Evolutionary conservation across 768 basidiomycete species (phyloP), one percentile per base, ranked within the genome.

Genomic region (Suillus bovinus): DNA sequence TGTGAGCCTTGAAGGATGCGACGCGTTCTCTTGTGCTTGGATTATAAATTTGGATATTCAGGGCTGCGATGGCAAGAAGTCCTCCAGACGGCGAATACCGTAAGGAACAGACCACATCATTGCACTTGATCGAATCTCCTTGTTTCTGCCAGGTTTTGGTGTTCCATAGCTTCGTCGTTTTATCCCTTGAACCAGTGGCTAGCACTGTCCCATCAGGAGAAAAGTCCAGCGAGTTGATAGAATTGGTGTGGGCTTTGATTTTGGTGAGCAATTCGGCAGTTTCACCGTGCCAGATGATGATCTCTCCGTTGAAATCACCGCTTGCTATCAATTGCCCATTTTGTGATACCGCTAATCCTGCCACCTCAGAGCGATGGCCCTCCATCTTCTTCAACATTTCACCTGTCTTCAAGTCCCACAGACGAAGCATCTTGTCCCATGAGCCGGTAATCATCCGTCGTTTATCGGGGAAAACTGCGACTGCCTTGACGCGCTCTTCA

Each of bases 31-130:
- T 41, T 0, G 20, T 41, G 41, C 3, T 4, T 20, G 41, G 8
- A 41, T 20, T 20, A 1, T 20, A 41, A 41, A 41, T 41, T 41
- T 41, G 8, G 4, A 41, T 41, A 41, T n/a, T n/a, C n/a, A 9
- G 0, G 8, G 41, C 9, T 8, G 41, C 17, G 20, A 41, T 20
- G 41, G 41, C 41, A 41, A 41, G 17, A 41, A 41, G 41, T 41
- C 20, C 8, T 20, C 41, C 9, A 20, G 41, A 20, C 7, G 41
- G 41, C 3, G 41, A 41, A 41, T 41, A 41, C 9, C 8, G 41
- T 4, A 17, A 0, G 4, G 17, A 41, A 9, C 3, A 3, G 8
- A 41, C 1, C 4, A 0, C 0, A 4, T 17, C 7, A 17, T 2
- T 20, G 3, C 39, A 17, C 17, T 8, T 0, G 2, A 39, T 17